Conservation (phyloP, 1,139 yeast genomes). For the Debaryomyces robertsiae region DNA sequence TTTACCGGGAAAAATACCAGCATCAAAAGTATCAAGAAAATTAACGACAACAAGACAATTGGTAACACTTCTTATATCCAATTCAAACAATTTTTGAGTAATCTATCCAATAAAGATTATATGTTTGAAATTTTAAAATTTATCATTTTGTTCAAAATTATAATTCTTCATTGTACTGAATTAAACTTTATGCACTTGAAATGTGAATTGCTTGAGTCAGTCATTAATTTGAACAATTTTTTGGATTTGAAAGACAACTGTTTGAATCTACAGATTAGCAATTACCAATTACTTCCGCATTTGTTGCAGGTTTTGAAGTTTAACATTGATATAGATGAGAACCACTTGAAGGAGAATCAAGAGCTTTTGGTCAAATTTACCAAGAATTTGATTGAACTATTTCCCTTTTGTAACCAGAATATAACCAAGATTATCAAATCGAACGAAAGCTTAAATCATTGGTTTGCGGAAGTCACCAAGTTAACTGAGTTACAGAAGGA, state of each 20-base stretch:
- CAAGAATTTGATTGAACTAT: constrained; percentile 29
- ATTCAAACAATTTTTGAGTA: constrained; percentile 7
- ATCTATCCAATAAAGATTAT: constrained; percentile 6
- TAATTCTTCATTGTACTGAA: constrained; percentile 29
- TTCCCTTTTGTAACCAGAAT: constrained; percentile 31
- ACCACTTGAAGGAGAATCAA: constrained; percentile 12
- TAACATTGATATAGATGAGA: constrained; percentile 22
- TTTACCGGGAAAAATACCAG: constrained; percentile 6
- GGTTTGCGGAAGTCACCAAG: constrained; percentile 31
- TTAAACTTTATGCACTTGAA: constrained; percentile 23
- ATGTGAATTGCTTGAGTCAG: constrained; percentile 26
- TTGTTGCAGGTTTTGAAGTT: constrained; percentile 37
- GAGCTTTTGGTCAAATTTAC: constrained; percentile 23
- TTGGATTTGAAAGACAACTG: constrained; percentile 29
- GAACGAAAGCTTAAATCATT: constrained; percentile 26
- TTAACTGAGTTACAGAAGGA: constrained; percentile 9
- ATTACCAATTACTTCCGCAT: constrained; percentile 39
- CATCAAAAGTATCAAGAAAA: constrained; percentile 7
- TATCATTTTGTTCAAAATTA: constrained; percentile 34
- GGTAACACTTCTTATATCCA: constrained; percentile 8
- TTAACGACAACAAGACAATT: constrained; percentile 4
- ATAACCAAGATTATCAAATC: constrained; percentile 33
- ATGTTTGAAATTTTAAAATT: constrained; percentile 22
- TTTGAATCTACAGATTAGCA: constrained; percentile 35
- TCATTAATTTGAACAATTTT: constrained; percentile 24